Evolutionary conservation across 73 alveolate species (phyloP).

Genomic region (Paramecium bursaria): DNA sequence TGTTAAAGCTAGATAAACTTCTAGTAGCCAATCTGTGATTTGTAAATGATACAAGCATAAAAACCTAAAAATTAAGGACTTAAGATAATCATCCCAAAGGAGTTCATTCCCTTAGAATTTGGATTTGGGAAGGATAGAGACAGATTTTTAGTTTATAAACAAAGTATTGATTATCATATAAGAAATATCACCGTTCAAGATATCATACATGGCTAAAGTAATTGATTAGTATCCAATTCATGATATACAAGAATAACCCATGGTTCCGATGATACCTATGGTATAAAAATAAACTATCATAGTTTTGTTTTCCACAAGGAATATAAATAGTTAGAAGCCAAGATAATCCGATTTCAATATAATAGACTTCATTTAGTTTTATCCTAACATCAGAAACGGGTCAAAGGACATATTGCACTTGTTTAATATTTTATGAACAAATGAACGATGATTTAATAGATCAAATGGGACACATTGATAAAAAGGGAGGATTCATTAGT

Average conservation of each 20-base stretch:
- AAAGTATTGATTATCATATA: not conserved
- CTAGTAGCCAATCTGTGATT: slow-evolving; percentile 29
- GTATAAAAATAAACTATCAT: too few species aligned
- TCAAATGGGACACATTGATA: slow-evolving; percentile 43
- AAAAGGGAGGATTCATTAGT: slow-evolving; percentile 11
- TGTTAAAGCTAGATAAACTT: not conserved
- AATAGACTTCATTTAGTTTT: slow-evolving; percentile 11
- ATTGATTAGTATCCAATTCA: slow-evolving; percentile 40
- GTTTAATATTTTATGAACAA: slow-evolving; percentile 26
- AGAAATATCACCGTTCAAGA: slow-evolving; percentile 48
- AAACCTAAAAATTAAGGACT: not conserved
- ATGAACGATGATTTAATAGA: not conserved
- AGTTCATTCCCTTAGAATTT: not conserved
- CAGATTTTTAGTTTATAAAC: slow-evolving; percentile 11
- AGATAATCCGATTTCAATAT: slow-evolving; percentile 24
- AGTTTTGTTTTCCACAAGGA: slow-evolving; percentile 61
- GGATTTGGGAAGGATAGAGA: not conserved
- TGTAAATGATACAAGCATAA: slow-evolving; percentile 26
- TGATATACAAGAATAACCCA: slow-evolving; percentile 23
- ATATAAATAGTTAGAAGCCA: not conserved
- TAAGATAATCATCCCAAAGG: slow-evolving; percentile 45
- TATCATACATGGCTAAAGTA: slow-evolving; percentile 36
- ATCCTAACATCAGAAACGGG: slow-evolving; percentile 57
- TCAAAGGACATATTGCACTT: slow-evolving; percentile 47
- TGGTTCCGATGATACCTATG: slow-evolving; percentile 40